phyloP scores from a whole-genome alignment of 2,329 filamentous ascomycete species.

The Colletotrichum lini region DNA sequence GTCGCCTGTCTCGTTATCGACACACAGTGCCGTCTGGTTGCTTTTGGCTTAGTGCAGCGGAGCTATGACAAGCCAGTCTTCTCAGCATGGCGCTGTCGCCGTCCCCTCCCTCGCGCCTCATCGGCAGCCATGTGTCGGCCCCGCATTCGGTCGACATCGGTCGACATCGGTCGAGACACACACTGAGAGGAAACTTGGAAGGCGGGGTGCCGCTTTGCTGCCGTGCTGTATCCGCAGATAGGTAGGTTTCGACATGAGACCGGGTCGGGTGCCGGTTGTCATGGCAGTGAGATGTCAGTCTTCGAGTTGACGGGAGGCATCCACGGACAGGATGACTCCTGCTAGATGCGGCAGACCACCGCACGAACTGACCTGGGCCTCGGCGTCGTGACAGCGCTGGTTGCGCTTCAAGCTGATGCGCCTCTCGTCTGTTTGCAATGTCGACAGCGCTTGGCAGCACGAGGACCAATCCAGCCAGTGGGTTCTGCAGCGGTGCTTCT shows the following conservation, averaged over 20 bases:
- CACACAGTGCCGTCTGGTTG: slow-evolving; percentile 34
- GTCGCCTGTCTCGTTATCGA: slow-evolving; percentile 28
- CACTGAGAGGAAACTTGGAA: background rate
- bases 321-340: background rate
- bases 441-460: slow-evolving; percentile 13
- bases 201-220: background rate
- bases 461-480: background rate
- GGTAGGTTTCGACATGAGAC: background rate
- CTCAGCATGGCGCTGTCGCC: slow-evolving; percentile 33
- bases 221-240: background rate
- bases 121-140: slow-evolving; percentile 28
- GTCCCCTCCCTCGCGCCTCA: slow-evolving; percentile 11
- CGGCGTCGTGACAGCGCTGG: background rate
- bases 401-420: slow-evolving; percentile 2
- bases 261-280: background rate
- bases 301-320: background rate
- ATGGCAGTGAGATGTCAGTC: background rate
- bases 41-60: slow-evolving; percentile 36
- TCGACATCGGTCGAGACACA: slow-evolving; percentile 7
- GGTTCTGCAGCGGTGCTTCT: background rate
- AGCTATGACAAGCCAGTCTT: slow-evolving; percentile 29
- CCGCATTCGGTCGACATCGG: background rate
- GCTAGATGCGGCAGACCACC: slow-evolving; percentile 23
- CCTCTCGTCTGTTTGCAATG: slow-evolving; percentile 25
- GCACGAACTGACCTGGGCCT: background rate